Conservation (phyloP, 2,329 filamentous ascomycete species). For the Ophiostoma sp. region DNA sequence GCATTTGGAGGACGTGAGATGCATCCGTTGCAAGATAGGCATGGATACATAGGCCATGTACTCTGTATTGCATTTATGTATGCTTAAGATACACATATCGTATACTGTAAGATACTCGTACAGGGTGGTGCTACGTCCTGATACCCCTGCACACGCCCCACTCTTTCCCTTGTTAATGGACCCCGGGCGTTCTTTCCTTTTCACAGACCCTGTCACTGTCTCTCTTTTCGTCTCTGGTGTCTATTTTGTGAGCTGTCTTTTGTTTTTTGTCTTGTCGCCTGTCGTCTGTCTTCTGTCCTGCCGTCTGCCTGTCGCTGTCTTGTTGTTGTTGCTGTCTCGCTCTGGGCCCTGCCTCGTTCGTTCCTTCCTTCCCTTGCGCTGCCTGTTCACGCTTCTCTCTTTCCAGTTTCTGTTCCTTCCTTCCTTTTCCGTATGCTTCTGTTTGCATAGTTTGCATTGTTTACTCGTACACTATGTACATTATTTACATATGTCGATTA, state of each 20-base stretch:
- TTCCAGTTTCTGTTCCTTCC: neutral
- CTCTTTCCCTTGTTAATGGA: slow-evolving; percentile 17
- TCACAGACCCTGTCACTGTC: neutral
- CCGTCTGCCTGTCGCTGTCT: neutral
- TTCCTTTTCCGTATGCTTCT: too few species aligned
- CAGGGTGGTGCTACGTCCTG: too few species aligned
- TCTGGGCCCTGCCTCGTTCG: neutral
- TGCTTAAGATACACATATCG: too few species aligned
- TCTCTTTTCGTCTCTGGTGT: neutral
- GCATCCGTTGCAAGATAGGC: neutral
- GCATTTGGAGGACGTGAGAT: neutral
- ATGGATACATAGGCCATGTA: too few species aligned
- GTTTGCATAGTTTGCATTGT: too few species aligned
- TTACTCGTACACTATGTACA: too few species aligned
- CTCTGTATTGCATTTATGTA: too few species aligned
- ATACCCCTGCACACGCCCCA: neutral
- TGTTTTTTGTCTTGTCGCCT: neutral
- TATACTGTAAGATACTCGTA: neutral
- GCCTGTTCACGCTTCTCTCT: neutral
- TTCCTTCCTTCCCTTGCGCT: neutral
- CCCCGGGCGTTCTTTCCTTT: slow-evolving; percentile 12
- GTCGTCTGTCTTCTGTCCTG: neutral
- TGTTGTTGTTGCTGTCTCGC: neutral
- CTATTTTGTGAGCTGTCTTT: neutral
- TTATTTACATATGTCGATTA: too few species aligned